phyloP scores from a whole-genome alignment of 2,329 filamentous ascomycete species.

The Exophiala phaeomuriformis region DNA sequence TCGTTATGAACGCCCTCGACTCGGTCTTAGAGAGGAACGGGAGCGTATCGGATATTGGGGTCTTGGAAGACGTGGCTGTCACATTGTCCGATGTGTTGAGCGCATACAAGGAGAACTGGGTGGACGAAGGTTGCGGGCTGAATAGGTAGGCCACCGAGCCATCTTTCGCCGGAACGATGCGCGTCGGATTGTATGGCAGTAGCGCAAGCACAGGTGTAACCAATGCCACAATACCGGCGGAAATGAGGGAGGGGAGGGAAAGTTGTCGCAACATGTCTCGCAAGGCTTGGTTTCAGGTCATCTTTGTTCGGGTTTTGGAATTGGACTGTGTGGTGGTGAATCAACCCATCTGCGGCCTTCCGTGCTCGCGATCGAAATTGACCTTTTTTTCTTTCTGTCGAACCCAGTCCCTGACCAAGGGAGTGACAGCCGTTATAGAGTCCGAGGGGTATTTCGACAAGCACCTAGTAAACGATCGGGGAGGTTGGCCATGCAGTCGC shows the following conservation, averaged over 20 bases:
- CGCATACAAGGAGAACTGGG: slow-evolving; percentile 51
- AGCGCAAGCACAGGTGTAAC: slow-evolving; percentile 31
- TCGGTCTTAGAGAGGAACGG: slow-evolving; percentile 54
- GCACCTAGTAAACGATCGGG: neutral
- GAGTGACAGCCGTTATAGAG: neutral
- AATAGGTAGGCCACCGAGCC: slow-evolving; percentile 63
- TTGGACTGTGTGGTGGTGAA: slow-evolving; percentile 12
- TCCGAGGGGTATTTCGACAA: neutral
- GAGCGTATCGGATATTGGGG: slow-evolving; percentile 41
- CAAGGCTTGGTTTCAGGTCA: slow-evolving; percentile 14
- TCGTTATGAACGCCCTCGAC: slow-evolving; percentile 57
- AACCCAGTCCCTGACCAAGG: neutral
- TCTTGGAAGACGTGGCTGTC: slow-evolving; percentile 39
- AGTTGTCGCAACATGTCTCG: slow-evolving; percentile 13
- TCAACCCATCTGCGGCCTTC: slow-evolving; percentile 21
- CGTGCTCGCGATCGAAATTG: slow-evolving; percentile 7
- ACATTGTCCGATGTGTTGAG: slow-evolving; percentile 59
- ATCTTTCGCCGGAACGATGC: slow-evolving; percentile 54
- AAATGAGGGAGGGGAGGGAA: slow-evolving; percentile 9
- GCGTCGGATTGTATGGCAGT: slow-evolving; percentile 72
- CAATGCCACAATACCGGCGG: slow-evolving; percentile 14
- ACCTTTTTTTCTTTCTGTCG: slow-evolving; percentile 4
- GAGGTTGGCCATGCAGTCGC: slow-evolving; percentile 6
- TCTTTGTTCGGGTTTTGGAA: slow-evolving; percentile 15
- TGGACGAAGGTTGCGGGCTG: slow-evolving; percentile 45